Base-by-base conservation (phyloP, 2,329 filamentous ascomycete genomes). In the Penicillium sumatraense region DNA sequence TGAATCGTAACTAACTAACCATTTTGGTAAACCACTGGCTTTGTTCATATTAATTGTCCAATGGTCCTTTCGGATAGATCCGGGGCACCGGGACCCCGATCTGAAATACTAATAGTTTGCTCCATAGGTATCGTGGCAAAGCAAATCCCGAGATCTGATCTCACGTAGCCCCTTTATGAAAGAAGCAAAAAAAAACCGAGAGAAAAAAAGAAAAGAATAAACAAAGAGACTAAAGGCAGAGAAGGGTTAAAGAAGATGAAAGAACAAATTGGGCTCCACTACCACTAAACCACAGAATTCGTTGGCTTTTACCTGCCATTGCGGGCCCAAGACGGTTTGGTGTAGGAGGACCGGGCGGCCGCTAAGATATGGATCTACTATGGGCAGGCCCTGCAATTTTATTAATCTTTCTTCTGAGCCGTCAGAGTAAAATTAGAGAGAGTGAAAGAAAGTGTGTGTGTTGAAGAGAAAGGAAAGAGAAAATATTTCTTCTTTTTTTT, bases 301-400 rank as follows among this genome's bases (percentile, higher is more conserved):
- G n/a, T n/a, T n/a, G n/a, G n/a, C n/a, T n/a, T n/a, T n/a, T n/a
- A n/a, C n/a, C n/a, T n/a, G n/a, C n/a, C 29, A 31, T 33, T 42
- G 36, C 27, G 42, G 26, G 21, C 46, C 49, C 24, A 50, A 35
- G 11, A 33, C 16, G 57, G 49, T 20, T 47, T 49, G 36, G 49
- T 11, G 40, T 20, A 31, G 42, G 49, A 61, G 59, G 61, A 53
- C 53, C 56, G 54, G 49, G 54, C 49, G 51, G 44, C 27, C 13
- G 53, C 38, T 56, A 24, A 58, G 55, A 61, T 61, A 56, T 51
- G 41, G 57, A 61, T 64, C 59, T 56, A 47, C 59, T 40, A 46
- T 40, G 31, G n/a, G 13, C 24, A 41, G 24, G 14, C 35, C 58
- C 54, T 53, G 46, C 42, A 56, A 59, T 58, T 47, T 59, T 47